Base-by-base conservation (phyloP, 495 filamentous ascomycete species). In the Xylaria castorea region DNA sequence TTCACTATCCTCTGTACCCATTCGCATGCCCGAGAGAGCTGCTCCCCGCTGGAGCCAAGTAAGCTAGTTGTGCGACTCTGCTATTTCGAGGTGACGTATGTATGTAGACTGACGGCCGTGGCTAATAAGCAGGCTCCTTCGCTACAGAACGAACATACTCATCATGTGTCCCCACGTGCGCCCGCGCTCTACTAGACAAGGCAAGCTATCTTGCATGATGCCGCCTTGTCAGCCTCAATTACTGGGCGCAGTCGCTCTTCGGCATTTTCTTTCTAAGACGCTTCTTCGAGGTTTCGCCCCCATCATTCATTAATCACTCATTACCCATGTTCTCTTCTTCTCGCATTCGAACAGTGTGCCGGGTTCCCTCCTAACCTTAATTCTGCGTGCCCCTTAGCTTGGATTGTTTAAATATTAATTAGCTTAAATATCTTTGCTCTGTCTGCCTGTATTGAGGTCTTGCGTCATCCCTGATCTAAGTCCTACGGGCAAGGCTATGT, bases 211-310 rank as follows among this genome's bases (percentile, higher is more conserved):
- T 14, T 60, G 67, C 53, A 64, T 46, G 30, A 51, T 36, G 42
- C 44, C 61, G 68, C 68, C 68, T 64, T 38, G 68, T 71, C 68
- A 71, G 68, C 68, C 68, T 71, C 53, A 36, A 71, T 53, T 32
- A 30, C 25, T 46, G 60, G 69, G 69, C 67, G 36, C 68, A 62
- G 68, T 40, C 53, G 61, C 36, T 18, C 32, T 32, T 67, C 64
- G 64, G 46, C 46, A 67, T 51, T 51, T 16, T 48, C 16, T n/a
- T 48, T 16, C 27, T 20, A 20, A 27, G 42, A 63, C 42, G 27
- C 22, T 42, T 60, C 38, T 53, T 70, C 42, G 30, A 50, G 12
- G 51, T 70, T 70, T 51, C 55, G 55, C 53, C 68, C 66, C 53
- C 68, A 61, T 44, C 6, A 9, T n/a, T 61, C 44, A 62, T 61